phyloP scores from a whole-genome alignment of 78 protist genomes.

The Trichosphaerium sp. region DNA sequence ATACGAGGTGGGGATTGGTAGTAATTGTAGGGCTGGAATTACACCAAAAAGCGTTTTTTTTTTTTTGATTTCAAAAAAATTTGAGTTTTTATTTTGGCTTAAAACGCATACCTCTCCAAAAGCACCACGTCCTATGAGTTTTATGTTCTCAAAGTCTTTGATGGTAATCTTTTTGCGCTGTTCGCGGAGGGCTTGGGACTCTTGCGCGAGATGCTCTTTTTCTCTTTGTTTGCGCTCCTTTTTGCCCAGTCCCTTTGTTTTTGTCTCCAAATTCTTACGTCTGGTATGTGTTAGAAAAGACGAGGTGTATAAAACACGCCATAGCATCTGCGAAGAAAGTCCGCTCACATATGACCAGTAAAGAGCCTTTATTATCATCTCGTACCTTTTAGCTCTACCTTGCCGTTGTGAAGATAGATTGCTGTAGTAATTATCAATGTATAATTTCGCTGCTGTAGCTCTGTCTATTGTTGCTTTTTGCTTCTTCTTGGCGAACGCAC shows the following conservation, averaged over 20 bases:
- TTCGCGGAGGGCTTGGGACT: slow-evolving; percentile 32
- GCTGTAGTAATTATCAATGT: slow-evolving; percentile 41
- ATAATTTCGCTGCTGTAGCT: slow-evolving; percentile 40
- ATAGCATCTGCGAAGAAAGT: neutral
- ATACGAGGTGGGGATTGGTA: too few relatives aligned
- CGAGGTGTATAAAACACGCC: neutral
- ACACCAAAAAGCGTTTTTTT: too few relatives aligned
- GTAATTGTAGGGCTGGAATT: too few relatives aligned
- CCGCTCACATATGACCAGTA: neutral
- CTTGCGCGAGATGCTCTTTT: too few relatives aligned
- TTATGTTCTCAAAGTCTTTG: slow-evolving; percentile 38
- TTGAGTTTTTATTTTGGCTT: neutral
- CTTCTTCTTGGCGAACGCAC: too few relatives aligned
- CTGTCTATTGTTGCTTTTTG: slow-evolving; percentile 38
- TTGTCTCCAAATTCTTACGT: slow-evolving; percentile 21
- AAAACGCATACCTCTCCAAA: slow-evolving; percentile 57
- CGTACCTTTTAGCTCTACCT: slow-evolving; percentile 51
- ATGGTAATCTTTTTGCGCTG: slow-evolving; percentile 44
- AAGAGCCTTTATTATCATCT: neutral
- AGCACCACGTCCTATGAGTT: slow-evolving; percentile 62
- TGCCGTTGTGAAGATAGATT: slow-evolving; percentile 27
- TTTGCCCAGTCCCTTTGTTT: slow-evolving; percentile 26
- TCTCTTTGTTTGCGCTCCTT: slow-evolving; percentile 43
- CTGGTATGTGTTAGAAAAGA: slow-evolving; percentile 1
- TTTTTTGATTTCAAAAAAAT: too few relatives aligned